Evolutionary conservation across 2,329 filamentous ascomycete genomes (phyloP).

Genomic region (Xylaria digitata): DNA sequence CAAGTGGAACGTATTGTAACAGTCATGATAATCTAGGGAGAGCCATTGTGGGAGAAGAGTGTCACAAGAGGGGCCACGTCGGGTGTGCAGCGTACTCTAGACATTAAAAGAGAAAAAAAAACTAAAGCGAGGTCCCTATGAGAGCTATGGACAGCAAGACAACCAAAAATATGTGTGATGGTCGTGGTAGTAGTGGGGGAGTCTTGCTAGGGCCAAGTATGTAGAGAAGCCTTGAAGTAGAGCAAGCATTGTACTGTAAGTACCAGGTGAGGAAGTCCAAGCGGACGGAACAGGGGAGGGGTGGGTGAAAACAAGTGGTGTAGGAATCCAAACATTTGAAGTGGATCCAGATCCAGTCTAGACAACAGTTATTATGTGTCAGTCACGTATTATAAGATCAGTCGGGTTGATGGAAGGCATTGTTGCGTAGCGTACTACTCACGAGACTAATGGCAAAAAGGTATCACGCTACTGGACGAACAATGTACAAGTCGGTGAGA

Average conservation of each 20-base stretch:
- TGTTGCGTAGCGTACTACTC: conserved; percentile 48
- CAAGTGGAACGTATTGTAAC: conserved; percentile 52
- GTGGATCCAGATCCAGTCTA: conserved; percentile 49
- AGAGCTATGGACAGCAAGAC: conserved; percentile 45
- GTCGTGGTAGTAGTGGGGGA: conserved; percentile 48
- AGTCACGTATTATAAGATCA: conserved; percentile 50
- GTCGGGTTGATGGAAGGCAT: conserved; percentile 44
- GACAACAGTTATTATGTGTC: conserved; percentile 49
- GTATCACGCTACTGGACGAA: conserved; percentile 38
- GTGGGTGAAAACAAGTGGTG: conserved; percentile 42
- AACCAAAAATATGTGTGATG: conserved; percentile 43
- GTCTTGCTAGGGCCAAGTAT: conserved; percentile 45
- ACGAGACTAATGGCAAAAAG: conserved; percentile 44
- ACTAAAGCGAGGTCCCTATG: conserved; percentile 45
- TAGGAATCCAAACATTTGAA: conserved; percentile 46
- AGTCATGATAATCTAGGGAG: conserved; percentile 54
- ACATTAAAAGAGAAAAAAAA: conserved; percentile 48
- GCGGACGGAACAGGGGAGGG: conserved; percentile 37
- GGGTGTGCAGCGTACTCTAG: conserved; percentile 51
- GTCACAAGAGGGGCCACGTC: conserved; percentile 52
- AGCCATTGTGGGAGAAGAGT: conserved; percentile 49
- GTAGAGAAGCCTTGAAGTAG: conserved; percentile 41
- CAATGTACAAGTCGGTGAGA: conserved; percentile 47
- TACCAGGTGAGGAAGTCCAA: conserved; percentile 40
- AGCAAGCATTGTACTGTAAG: conserved; percentile 43